Evolutionary conservation across 2,329 filamentous ascomycete genomes (phyloP).

Genomic region (Beauveria scarabaeidicola): DNA sequence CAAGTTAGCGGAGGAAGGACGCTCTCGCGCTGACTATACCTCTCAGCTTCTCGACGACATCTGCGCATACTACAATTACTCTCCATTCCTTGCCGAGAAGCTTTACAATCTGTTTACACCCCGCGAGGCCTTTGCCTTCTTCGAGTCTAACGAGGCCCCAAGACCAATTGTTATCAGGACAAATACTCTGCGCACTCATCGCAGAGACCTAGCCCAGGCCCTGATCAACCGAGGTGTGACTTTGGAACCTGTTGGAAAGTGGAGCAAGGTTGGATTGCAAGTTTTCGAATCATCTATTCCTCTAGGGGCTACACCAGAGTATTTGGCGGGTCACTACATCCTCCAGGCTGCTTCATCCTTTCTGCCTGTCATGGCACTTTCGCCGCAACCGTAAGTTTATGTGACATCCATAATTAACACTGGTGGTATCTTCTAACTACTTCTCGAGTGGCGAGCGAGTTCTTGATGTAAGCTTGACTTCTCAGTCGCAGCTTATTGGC

Average conservation of each 20-base stretch:
- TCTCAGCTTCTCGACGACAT: constrained; percentile 82
- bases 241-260: constrained; percentile 93
- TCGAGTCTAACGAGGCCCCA: constrained; percentile 95
- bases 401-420: background rate
- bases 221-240: constrained; percentile 95
- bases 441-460: constrained; percentile 54
- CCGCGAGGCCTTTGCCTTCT: constrained; percentile 92
- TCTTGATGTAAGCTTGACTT: constrained; percentile 48
- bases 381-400: constrained; percentile 66
- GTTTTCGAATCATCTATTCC: constrained; percentile 84
- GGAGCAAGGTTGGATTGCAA: constrained; percentile 96
- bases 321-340: constrained; percentile 95
- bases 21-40: constrained; percentile 82
- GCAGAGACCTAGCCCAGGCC: constrained; percentile 77
- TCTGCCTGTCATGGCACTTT: constrained; percentile 93
- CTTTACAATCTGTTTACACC: constrained; percentile 87
- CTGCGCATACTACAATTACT: constrained; percentile 95
- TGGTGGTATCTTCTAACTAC: background rate
- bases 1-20: constrained; percentile 68
- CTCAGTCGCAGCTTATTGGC: background rate
- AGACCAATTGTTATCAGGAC: constrained; percentile 93
- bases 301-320: constrained; percentile 91
- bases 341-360: constrained; percentile 95
- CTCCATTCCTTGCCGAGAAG: constrained; percentile 89
- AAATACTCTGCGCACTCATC: constrained; percentile 77